A percentile compares a stretch with the other conserved stretches of the same genome.
phyloP scores from a whole-genome alignment of 2,329 filamentous ascomycete genomes.

The Diaporthe sp. region DNA sequence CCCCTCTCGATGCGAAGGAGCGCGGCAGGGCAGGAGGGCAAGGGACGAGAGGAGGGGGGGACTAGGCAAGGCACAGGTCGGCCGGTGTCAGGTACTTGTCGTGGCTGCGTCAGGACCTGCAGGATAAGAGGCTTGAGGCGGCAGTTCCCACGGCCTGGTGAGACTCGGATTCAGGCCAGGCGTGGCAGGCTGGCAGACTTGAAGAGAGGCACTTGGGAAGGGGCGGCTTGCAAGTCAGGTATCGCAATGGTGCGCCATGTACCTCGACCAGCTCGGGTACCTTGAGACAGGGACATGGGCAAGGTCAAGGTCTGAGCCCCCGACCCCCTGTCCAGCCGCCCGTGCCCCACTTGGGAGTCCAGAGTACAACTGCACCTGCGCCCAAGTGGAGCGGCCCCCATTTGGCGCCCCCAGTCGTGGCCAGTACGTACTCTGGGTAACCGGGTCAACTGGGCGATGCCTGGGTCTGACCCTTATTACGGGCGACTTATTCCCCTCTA shows the following conservation, averaged over 20 bases:
- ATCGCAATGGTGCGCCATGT: background rate
- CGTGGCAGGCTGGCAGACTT: background rate
- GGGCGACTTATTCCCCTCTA: constrained; percentile 41
- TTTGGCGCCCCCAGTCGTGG: constrained; percentile 12
- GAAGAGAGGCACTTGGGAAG: background rate
- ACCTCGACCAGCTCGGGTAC: constrained; percentile 24
- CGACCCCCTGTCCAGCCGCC: constrained; percentile 13
- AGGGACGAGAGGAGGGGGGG: constrained; percentile 7
- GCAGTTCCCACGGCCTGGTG: constrained; percentile 22
- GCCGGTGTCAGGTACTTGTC: constrained; percentile 24
- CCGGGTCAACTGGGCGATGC: constrained; percentile 23
- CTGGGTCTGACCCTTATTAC: constrained; percentile 39
- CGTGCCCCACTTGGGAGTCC: constrained; percentile 25
- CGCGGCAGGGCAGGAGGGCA: background rate
- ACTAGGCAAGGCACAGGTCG: background rate
- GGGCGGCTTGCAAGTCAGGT: background rate
- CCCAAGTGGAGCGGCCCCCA: constrained; percentile 28
- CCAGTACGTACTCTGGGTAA: constrained; percentile 30
- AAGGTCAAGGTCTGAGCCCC: constrained; percentile 25
- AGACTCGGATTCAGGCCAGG: background rate
- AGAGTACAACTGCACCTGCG: constrained; percentile 22
- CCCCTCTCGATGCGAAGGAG: constrained; percentile 13
- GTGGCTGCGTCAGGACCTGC: constrained; percentile 22
- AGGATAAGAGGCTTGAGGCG: constrained; percentile 24
- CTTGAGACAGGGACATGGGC: constrained; percentile 14